phyloP scores from a whole-genome alignment of 129 eudicot species.

The Centaurea solstitialis region DNA sequence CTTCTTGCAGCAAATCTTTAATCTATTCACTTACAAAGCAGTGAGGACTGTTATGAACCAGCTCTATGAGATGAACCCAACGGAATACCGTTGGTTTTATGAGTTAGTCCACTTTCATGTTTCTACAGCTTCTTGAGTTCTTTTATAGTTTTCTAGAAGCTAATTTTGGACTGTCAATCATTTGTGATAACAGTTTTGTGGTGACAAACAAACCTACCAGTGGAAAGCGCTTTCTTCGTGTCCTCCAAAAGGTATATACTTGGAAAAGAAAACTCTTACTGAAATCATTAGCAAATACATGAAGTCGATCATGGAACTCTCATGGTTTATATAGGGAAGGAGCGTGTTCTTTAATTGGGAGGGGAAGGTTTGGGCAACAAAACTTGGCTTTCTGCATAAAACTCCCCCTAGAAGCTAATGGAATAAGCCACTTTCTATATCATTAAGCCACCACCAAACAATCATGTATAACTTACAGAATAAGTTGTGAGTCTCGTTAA shows the following conservation, averaged over 20 bases:
- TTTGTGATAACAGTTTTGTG: constrained; percentile 53
- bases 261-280: neutral
- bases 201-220: constrained; percentile 63
- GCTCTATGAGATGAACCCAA: constrained; percentile 98
- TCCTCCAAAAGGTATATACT: constrained; percentile 71
- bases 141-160: constrained; percentile 3
- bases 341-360: no score
- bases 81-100: constrained; percentile 84
- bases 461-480: no score
- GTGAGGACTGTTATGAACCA: constrained; percentile 94
- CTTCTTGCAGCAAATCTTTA: constrained; percentile 72
- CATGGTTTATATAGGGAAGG: neutral
- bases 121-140: constrained; percentile 1
- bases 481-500: no score
- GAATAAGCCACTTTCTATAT: no score
- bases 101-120: constrained; percentile 60
- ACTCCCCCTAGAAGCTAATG: no score
- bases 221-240: constrained; percentile 77
- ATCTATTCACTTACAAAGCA: constrained; percentile 95
- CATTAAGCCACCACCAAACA: no score
- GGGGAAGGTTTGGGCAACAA: no score
- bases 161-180: constrained; percentile 1
- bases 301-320: neutral
- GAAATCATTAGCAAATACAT: neutral
- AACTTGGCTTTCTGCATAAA: no score